Evolutionary conservation across 352 stramenopile species (phyloP), one percentile per base, ranked within the genome.

Genomic region (Globisporangium nunn): DNA sequence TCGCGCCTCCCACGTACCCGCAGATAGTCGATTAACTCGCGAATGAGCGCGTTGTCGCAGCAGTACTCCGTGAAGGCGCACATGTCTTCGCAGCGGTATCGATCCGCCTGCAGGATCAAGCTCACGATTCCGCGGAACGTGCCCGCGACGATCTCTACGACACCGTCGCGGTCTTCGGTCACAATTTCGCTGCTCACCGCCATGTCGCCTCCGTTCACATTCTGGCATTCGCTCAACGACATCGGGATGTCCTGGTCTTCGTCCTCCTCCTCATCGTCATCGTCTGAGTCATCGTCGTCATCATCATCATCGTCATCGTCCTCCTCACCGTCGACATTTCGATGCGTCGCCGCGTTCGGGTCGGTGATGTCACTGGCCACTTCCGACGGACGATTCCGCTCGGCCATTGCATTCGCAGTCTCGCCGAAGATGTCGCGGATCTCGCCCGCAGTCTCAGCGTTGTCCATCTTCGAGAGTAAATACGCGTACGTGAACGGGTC

Each of bases 341-440:
- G 37, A n/a, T 61, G 37, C 18, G n/a, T 44, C 28, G 1, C 44
- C 17, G 10, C 53, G 48, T 61, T 46, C 47, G 8, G 63, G 61
- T 54, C 61, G 37, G 31, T 60, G 37, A 61, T 52, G 43, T 56
- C 66, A 37, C 50, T 70, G 12, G 61, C 59, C 18, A 46, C 23
- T 7, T 63, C 62, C 7, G 71, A 66, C 56, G 59, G 64, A 6
- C 67, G 70, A 54, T 62, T 81, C 28, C 65, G 65, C 53, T 81
- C 67, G 0, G 62, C 64, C 61, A 93, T 80, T 30, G 66, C 65
- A 11, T 59, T 57, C 12, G 81, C 73, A 3, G 80, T 78, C 39
- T 84, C 71, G n/a, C 85, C 85, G 50, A 72, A 85, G 23, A 95
- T 70, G 57, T 95, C 85, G n/a, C 74, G 70, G 2, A 70, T 67